These are phyloP conservation scores for Aureobasidium sp. DNA, from an alignment of 2,329 filamentous ascomycete genomes.

Conservation along the genomic window DNA sequence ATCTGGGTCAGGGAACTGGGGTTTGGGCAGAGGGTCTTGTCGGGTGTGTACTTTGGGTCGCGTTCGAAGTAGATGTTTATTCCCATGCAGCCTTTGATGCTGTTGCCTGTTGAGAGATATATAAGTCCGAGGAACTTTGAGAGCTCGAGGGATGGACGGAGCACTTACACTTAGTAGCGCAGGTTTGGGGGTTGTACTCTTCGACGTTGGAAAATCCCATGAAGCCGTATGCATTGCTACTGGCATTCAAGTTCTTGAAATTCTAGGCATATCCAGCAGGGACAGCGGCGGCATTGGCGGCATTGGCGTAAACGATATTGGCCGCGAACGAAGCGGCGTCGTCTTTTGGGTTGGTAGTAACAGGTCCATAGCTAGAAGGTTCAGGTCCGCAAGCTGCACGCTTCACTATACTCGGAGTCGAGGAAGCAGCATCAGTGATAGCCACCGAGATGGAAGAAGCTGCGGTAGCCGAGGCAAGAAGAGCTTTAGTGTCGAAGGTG, in stretches of 20 bases:
- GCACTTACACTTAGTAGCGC: slow-evolving; percentile 1
- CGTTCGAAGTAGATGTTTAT: slow-evolving; percentile 17
- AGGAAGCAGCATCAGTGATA: slow-evolving; percentile 12
- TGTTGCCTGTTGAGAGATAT: background rate
- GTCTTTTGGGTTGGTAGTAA: slow-evolving; percentile 18
- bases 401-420: background rate
- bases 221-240: slow-evolving; percentile 16
- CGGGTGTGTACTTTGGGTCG: slow-evolving; percentile 23
- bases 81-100: slow-evolving; percentile 9
- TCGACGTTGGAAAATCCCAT: slow-evolving; percentile 17
- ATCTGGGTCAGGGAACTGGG: slow-evolving; percentile 26
- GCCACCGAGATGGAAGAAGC: slow-evolving; percentile 16
- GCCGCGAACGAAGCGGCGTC: slow-evolving; percentile 24
- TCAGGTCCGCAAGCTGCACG: background rate
- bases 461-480: slow-evolving; percentile 16
- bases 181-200: slow-evolving; percentile 9
- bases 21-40: slow-evolving; percentile 24
- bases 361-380: background rate
- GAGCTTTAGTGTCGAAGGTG: slow-evolving; percentile 16
- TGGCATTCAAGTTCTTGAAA: slow-evolving; percentile 16
- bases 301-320: slow-evolving; percentile 14
- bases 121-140: background rate
- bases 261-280: slow-evolving; percentile 16
- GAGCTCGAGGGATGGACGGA: background rate
- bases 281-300: slow-evolving; percentile 15